These are phyloP conservation scores for Cajanus cajan DNA, from an alignment of 306 rosid genomes.

Conservation along the genomic window DNA sequence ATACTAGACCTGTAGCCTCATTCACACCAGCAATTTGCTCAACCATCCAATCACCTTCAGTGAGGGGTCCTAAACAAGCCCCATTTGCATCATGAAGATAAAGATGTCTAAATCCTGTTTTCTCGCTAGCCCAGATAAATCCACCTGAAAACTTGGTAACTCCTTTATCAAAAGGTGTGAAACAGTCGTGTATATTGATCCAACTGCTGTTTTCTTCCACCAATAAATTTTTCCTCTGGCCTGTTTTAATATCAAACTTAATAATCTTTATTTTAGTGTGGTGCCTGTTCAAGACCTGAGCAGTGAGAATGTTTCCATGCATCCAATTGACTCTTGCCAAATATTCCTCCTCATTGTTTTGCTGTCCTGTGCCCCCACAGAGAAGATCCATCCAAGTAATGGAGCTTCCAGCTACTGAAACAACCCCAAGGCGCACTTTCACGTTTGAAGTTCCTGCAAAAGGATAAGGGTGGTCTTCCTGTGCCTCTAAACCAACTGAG, in stretches of 20 bases:
- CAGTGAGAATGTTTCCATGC: slow-evolving; percentile 68
- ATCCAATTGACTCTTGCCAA: slow-evolving; percentile 95
- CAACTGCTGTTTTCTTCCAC: slow-evolving; percentile 73
- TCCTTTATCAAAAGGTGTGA: slow-evolving; percentile 80
- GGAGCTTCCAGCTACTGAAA: slow-evolving; percentile 68
- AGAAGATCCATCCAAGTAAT: slow-evolving; percentile 90
- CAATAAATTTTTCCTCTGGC: slow-evolving; percentile 58
- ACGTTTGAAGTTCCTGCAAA: slow-evolving; percentile 94
- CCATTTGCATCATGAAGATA: slow-evolving; percentile 80
- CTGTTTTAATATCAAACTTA: slow-evolving; percentile 73
- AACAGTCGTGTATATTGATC: slow-evolving; percentile 87
- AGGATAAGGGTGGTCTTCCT: slow-evolving; percentile 97
- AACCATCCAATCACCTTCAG: slow-evolving; percentile 98
- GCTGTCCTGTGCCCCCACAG: slow-evolving; percentile 59
- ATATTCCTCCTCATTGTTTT: slow-evolving; percentile 71
- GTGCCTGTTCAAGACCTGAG: slow-evolving; percentile 85
- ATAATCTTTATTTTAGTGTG: slow-evolving; percentile 71
- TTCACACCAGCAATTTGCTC: slow-evolving; percentile 93
- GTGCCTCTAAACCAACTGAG: slow-evolving; percentile 80
- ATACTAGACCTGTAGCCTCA: slow-evolving; percentile 75
- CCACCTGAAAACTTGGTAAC: slow-evolving; percentile 71
- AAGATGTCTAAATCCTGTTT: slow-evolving; percentile 89
- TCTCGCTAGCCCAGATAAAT: slow-evolving; percentile 97
- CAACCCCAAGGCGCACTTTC: slow-evolving; percentile 83
- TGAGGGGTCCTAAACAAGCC: slow-evolving; percentile 73